Percentiles rank a stretch among this genome's conserved stretches.
Evolutionary conservation across 2,329 filamentous ascomycete species (phyloP).

Genomic region (Colletotrichum plurivorum): DNA sequence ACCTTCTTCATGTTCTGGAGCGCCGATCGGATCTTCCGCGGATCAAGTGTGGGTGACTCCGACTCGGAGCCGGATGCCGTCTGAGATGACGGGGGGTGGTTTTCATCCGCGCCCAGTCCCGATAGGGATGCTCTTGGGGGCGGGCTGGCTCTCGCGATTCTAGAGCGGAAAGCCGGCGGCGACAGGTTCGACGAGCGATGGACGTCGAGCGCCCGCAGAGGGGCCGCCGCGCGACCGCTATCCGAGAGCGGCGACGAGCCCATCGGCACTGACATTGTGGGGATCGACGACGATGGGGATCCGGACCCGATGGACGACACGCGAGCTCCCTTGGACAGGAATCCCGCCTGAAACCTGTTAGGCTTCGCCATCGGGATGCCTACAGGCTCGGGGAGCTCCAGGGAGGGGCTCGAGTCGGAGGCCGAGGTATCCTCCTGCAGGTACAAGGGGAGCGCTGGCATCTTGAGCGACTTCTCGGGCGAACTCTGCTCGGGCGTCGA

Average conservation of each 20-base stretch:
- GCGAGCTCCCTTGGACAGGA: constrained; percentile 73
- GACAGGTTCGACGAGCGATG: constrained; percentile 66
- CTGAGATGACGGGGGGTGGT: constrained; percentile 62
- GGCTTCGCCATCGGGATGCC: constrained; percentile 64
- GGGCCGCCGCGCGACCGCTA: constrained; percentile 61
- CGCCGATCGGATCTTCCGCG: constrained; percentile 68
- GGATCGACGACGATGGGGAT: constrained; percentile 72
- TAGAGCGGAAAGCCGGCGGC: constrained; percentile 54
- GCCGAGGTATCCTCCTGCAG: constrained; percentile 56
- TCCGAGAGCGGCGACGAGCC: constrained; percentile 66
- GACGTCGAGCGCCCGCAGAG: constrained; percentile 66
- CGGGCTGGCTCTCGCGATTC: constrained; percentile 48
- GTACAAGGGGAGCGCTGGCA: constrained; percentile 66
- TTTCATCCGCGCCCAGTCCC: constrained; percentile 61
- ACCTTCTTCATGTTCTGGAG: constrained; percentile 67
- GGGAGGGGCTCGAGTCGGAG: constrained; percentile 70
- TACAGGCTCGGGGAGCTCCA: constrained; percentile 66
- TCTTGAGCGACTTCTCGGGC: constrained; percentile 57
- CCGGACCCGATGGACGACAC: constrained; percentile 60
- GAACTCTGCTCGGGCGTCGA: constrained; percentile 69
- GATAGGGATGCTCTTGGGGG: constrained; percentile 52
- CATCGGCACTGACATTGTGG: constrained; percentile 70
- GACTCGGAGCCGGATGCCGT: constrained; percentile 61
- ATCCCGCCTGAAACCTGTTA: constrained; percentile 89
- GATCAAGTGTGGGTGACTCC: constrained; percentile 65